These are phyloP conservation scores for Drechmeria coniospora DNA, from an alignment of 2,329 filamentous ascomycete genomes.

Conservation along the genomic window DNA sequence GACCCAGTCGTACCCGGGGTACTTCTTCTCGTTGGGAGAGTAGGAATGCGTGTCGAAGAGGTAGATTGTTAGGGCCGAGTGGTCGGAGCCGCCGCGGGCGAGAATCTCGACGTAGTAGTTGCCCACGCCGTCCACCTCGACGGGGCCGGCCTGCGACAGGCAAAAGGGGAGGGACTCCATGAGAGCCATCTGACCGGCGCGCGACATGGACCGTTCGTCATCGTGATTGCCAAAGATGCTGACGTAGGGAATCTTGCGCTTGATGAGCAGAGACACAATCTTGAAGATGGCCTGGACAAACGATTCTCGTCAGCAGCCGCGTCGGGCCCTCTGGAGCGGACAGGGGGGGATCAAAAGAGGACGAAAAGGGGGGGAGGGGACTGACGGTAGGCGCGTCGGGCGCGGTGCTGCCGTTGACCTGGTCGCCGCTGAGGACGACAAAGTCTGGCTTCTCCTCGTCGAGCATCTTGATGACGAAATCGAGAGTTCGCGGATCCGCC, in stretches of 20 bases:
- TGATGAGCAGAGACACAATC: conserved; percentile 67
- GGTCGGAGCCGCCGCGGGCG: conserved; percentile 60
- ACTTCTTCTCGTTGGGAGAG: conserved; percentile 75
- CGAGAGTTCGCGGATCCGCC: conserved; percentile 78
- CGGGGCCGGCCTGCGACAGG: conserved; percentile 68
- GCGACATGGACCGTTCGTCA: conserved; percentile 70
- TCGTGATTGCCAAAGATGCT: conserved; percentile 97
- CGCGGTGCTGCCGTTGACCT: conserved; percentile 86
- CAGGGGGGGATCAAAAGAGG: too few relatives aligned
- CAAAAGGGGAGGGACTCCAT: conserved; percentile 81
- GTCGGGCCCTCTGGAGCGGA: too few relatives aligned
- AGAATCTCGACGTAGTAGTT: conserved; percentile 92
- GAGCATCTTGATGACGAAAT: conserved; percentile 70
- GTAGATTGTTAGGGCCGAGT: conserved; percentile 90
- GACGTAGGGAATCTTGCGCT: conserved; percentile 81
- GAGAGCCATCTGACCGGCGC: conserved; percentile 67
- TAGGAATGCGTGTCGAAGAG: conserved; percentile 87
- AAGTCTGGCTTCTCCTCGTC: conserved; percentile 91
- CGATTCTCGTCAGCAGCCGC: conserved; percentile 9
- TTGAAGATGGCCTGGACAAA: conserved; percentile 67
- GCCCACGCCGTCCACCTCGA: conserved; percentile 74
- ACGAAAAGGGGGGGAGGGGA: conserved; percentile 1
- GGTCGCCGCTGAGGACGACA: conserved; percentile 82
- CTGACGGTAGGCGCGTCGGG: conserved; percentile 75
- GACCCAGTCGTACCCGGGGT: conserved; percentile 92